A percentile compares a stretch with the other conserved stretches of the same genome.
These are phyloP conservation scores for Macrocybe gigantea DNA, from an alignment of 768 basidiomycete species.

Conservation along the genomic window DNA sequence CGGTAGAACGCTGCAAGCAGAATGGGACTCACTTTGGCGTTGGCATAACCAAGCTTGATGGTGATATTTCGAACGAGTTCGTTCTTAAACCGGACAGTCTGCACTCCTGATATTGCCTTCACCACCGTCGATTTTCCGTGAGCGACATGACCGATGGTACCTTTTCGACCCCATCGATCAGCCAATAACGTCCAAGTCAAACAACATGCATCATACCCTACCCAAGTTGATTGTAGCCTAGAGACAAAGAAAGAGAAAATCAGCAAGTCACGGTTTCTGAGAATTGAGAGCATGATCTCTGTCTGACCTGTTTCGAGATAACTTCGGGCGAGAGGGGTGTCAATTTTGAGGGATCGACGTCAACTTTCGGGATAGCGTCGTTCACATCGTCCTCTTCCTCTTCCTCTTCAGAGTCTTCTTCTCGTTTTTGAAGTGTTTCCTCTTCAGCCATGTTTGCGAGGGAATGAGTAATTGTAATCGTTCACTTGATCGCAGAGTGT, in stretches of 20 bases:
- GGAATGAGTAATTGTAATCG: conserved; percentile 1
- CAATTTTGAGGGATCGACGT: conserved; percentile 77
- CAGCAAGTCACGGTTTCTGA: not conserved
- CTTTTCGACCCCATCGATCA: conserved; percentile 30
- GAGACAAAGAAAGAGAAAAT: conserved; percentile 1
- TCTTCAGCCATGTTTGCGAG: conserved; percentile 52
- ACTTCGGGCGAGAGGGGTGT: conserved; percentile 88
- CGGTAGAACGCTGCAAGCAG: not conserved
- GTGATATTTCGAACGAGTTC: conserved; percentile 99
- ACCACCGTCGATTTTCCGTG: conserved; percentile 97
- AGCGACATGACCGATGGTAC: conserved; percentile 98
- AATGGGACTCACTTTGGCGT: conserved; percentile 75
- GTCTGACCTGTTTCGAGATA: conserved; percentile 81
- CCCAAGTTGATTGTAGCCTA: conserved; percentile 95
- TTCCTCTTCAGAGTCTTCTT: conserved; percentile 68
- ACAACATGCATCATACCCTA: conserved; percentile 18
- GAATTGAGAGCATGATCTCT: not conserved
- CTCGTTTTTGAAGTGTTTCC: conserved; percentile 57
- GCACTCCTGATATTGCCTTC: conserved; percentile 97
- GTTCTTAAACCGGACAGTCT: conserved; percentile 99
- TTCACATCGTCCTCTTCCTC: conserved; percentile 52
- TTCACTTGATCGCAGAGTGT: no score
- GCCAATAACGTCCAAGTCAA: not conserved
- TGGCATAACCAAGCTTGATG: conserved; percentile 98
- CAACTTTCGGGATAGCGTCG: conserved; percentile 56